Percentiles rank a stretch among this genome's conserved stretches.
Evolutionary conservation across 2,329 filamentous ascomycete genomes (phyloP).

Genomic region (Cercospora canescens): DNA sequence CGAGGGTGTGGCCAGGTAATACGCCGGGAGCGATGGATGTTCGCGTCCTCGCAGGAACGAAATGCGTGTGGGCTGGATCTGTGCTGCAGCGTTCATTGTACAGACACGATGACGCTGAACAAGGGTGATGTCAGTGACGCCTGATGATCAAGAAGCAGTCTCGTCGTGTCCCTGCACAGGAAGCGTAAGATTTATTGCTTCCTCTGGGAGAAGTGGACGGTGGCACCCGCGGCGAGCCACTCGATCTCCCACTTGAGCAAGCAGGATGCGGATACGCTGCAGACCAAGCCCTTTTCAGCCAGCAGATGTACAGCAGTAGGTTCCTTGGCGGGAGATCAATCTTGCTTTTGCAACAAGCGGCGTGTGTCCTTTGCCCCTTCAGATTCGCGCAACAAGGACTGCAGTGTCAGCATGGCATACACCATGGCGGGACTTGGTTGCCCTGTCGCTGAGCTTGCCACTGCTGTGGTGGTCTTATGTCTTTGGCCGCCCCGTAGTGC

Average conservation of each 20-base stretch:
- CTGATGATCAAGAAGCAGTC: background rate
- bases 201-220: background rate
- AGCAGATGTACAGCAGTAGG: background rate
- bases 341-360: conserved; percentile 11
- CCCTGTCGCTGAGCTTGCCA: conserved; percentile 8
- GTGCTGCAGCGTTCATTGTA: background rate
- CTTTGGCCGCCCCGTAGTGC: background rate
- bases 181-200: background rate
- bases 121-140: background rate
- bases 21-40: background rate
- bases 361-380: conserved; percentile 9
- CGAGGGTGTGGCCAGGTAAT: background rate
- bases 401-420: conserved; percentile 16
- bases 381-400: conserved; percentile 13
- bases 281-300: background rate
- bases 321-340: conserved; percentile 11
- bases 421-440: conserved; percentile 11
- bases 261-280: background rate
- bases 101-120: background rate
- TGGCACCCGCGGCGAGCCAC: background rate
- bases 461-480: conserved; percentile 7
- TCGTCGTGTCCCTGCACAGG: background rate
- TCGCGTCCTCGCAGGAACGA: background rate
- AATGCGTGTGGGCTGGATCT: background rate
- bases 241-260: background rate